Evolutionary conservation across 352 stramenopile species (phyloP).

Genomic region (Phytopythium litorale): DNA sequence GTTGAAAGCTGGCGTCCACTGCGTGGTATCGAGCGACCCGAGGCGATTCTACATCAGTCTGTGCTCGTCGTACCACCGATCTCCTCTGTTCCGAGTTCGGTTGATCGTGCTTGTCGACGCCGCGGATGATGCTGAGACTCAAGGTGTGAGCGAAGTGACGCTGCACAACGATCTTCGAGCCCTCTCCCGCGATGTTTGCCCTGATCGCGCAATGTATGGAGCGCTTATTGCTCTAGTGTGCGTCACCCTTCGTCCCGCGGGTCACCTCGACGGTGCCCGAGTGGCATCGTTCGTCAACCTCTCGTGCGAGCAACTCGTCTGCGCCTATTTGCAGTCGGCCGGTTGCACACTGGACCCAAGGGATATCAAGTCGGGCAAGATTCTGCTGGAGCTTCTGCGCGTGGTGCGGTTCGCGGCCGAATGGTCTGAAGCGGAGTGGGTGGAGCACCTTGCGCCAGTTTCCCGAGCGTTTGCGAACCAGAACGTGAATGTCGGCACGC

Average conservation of each 20-base stretch:
- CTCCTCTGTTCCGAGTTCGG: slow-evolving; percentile 24
- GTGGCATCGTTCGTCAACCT: slow-evolving; percentile 20
- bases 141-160: slow-evolving; percentile 11
- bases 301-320: slow-evolving; percentile 24
- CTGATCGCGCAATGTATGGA: slow-evolving; percentile 25
- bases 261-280: slow-evolving; percentile 6
- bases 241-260: slow-evolving; percentile 18
- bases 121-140: background rate
- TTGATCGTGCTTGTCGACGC: slow-evolving; percentile 4
- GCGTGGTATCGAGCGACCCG: slow-evolving; percentile 5
- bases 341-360: slow-evolving; percentile 6
- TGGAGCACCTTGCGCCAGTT: slow-evolving; percentile 17
- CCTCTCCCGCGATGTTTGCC: slow-evolving; percentile 10
- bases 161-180: slow-evolving; percentile 15
- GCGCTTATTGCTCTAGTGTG: slow-evolving; percentile 24
- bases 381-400: slow-evolving; percentile 17
- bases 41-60: slow-evolving; percentile 27
- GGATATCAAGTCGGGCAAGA: slow-evolving; percentile 16
- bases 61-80: slow-evolving; percentile 11
- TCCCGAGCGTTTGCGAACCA: slow-evolving; percentile 12
- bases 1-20: background rate
- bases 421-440: slow-evolving; percentile 7
- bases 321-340: slow-evolving; percentile 18
- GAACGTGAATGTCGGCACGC: too few relatives aligned
- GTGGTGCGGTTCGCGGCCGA: slow-evolving; percentile 14